Evolutionary conservation across 768 basidiomycete species (phyloP), one percentile per base, ranked within the genome.

Genomic region (Lactifluus piperatus): DNA sequence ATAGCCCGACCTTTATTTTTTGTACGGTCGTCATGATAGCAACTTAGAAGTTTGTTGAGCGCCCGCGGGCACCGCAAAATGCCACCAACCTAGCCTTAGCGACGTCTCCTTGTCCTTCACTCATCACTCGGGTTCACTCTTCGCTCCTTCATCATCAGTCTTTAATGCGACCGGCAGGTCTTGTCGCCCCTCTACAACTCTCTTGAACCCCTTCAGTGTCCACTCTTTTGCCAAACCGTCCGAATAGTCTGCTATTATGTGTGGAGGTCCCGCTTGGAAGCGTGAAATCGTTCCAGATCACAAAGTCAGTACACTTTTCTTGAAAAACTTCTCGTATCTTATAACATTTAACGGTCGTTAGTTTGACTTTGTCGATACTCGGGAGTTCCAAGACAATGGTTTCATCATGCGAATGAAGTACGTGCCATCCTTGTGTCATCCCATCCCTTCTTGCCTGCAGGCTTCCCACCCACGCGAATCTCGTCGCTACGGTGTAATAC

Each of bases 361-460:
- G 97, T 98, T 97, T 68, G 95, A 98, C 78, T 97, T 97, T 68
- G 80, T 99, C 68, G 93, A 97, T 73, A 87, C 88, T 22, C 81
- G 84, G 56, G 95, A 98, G 68, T 99, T 94, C 74, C 86, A 84
- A 58, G 86, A 93, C 75, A 88, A 88, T 73, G 82, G 88, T 59
- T 90, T 86, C 72, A 74, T 81, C 58, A 93, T 93, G 79, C 88
- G 94, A 39, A 71, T 91, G 67, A 92, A 90, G 93, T 94, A 69
- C 58, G 69, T 69, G 20, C 37, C 50, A 48, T 26, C 4, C 10
- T 26, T 14, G 10, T 9, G 34, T 9, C 10, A 30, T 3, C 30
- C 9, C 13, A 3, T 26, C n/a, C 10, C 24, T 24, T 8, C 43
- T 41, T 14, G 16, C n/a, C 52, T n/a, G 13, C 13, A 48, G 26